Evolutionary conservation across 345 rosid species (phyloP).

Genomic region (Linum tenue): DNA sequence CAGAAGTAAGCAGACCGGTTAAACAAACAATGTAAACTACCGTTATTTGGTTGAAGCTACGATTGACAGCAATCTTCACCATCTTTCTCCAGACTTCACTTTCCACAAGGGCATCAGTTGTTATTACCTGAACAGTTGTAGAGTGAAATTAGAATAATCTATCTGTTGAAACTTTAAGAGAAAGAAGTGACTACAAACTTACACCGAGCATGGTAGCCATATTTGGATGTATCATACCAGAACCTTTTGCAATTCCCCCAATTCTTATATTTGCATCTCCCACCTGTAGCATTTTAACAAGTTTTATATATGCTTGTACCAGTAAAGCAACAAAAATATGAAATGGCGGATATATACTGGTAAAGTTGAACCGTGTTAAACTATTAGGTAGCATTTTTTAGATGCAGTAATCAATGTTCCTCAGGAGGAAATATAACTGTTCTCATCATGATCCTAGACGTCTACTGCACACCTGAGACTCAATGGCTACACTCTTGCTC

Average conservation of each 20-base stretch:
- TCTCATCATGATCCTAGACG: not conserved
- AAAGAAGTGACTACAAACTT: constrained; percentile 30
- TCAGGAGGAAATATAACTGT: not conserved
- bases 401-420: not conserved
- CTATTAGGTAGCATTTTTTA: not conserved
- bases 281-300: constrained; percentile 39
- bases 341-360: not conserved
- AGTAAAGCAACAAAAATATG: not conserved
- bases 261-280: constrained; percentile 57
- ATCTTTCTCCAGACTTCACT: constrained; percentile 89
- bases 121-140: constrained; percentile 60
- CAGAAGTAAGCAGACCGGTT: not conserved
- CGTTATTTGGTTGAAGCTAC: constrained; percentile 97
- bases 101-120: constrained; percentile 76
- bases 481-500: constrained; percentile 93
- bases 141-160: constrained; percentile 5
- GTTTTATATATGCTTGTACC: not conserved
- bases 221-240: constrained; percentile 98
- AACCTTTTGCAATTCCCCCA: constrained; percentile 99
- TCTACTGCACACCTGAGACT: constrained; percentile 41
- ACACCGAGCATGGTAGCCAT: constrained; percentile 98
- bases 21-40: constrained; percentile 34
- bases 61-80: constrained; percentile 70
- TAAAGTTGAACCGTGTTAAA: not conserved
- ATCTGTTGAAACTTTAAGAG: constrained; percentile 5